phyloP scores from a whole-genome alignment of 2,329 filamentous ascomycete species.

The Pseudonectria foliicola region DNA sequence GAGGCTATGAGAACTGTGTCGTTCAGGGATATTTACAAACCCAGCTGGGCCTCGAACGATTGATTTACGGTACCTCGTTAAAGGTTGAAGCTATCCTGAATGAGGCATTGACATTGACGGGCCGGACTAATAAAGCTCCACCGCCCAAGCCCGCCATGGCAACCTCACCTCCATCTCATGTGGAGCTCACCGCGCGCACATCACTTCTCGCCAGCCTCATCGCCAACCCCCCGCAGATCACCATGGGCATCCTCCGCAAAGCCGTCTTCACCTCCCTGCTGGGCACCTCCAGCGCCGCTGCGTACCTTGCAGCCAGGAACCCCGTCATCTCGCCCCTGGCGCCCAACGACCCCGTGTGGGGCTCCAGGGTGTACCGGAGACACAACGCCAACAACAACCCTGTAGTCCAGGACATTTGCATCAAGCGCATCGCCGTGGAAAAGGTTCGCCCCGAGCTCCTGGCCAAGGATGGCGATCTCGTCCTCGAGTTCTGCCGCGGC shows the following conservation, averaged over 20 bases:
- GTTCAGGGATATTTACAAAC: too few relatives aligned
- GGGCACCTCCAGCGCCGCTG: conserved; percentile 40
- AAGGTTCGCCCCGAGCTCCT: conserved; percentile 60
- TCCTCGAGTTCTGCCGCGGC: conserved; percentile 59
- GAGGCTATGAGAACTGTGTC: too few relatives aligned
- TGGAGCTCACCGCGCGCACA: too few relatives aligned
- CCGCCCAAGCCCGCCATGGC: too few relatives aligned
- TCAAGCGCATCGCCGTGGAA: conserved; percentile 54
- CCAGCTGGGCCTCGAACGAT: too few relatives aligned
- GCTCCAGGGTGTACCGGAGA: conserved; percentile 45
- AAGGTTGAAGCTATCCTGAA: too few relatives aligned
- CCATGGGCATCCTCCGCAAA: conserved; percentile 49
- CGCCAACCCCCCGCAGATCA: conserved; percentile 2
- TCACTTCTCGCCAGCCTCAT: too few relatives aligned
- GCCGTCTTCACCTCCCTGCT: conserved; percentile 38
- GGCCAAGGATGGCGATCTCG: conserved; percentile 49
- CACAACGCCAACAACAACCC: conserved; percentile 59
- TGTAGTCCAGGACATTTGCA: conserved; percentile 55
- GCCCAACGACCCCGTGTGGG: conserved; percentile 55
- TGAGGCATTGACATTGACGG: too few relatives aligned
- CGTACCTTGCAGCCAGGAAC: conserved; percentile 46
- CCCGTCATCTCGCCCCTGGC: conserved; percentile 49
- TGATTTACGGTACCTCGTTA: too few relatives aligned
- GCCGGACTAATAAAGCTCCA: too few relatives aligned
- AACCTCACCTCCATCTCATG: too few relatives aligned